These are phyloP conservation scores for Aegilops bicornis DNA, from an alignment of 176 grass and related monocot genomes.

Conservation along the genomic window DNA sequence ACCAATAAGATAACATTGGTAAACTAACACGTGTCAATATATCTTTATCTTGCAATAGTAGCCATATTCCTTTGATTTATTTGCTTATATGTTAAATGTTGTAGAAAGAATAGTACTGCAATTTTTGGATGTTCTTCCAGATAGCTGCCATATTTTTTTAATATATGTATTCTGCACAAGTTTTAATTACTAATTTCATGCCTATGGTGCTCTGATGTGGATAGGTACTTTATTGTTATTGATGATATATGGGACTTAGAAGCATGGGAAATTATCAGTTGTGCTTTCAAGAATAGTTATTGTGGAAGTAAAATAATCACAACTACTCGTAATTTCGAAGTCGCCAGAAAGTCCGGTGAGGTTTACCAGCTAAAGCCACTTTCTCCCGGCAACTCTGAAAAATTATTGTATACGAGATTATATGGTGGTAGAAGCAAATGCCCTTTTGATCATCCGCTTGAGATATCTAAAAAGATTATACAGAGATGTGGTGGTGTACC, in stretches of 20 bases:
- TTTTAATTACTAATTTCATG: not conserved
- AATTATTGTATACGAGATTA: not conserved
- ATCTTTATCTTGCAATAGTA: too few species aligned
- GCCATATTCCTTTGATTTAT: too few species aligned
- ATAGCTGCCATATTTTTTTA: too few species aligned
- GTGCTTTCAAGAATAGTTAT: not conserved
- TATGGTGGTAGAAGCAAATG: not conserved
- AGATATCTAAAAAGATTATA: too few species aligned
- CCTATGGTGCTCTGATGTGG: not conserved
- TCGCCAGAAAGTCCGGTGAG: not conserved
- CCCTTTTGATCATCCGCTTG: not conserved
- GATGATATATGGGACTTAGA: not conserved
- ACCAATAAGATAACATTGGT: too few species aligned
- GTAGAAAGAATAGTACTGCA: too few species aligned
- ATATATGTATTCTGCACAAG: not conserved
- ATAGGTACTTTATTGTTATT: not conserved
- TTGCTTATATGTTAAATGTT: too few species aligned
- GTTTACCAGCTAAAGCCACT: not conserved
- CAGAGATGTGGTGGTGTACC: too few species aligned
- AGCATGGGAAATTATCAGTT: not conserved
- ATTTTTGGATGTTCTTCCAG: too few species aligned
- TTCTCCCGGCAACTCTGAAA: not conserved
- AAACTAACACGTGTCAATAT: too few species aligned
- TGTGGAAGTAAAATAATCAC: not conserved
- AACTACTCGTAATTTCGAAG: not conserved